Evolutionary conservation across 139 green algal species (phyloP).

Genomic region (Chlamydomonas applanata): DNA sequence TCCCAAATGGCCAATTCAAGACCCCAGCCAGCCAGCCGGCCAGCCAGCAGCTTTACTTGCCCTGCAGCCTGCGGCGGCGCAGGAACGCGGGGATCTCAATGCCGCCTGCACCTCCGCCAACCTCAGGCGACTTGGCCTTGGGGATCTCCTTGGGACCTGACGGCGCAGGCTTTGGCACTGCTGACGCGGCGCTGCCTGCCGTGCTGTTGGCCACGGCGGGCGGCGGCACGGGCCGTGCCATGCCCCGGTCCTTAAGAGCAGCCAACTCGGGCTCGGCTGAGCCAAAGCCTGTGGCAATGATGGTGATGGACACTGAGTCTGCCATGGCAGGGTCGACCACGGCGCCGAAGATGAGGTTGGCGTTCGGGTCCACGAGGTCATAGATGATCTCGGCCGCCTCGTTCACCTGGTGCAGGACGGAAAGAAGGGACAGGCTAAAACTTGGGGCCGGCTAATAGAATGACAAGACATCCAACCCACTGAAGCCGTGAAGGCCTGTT

Average conservation of each 20-base stretch:
- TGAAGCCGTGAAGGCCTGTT: too few species aligned
- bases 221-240: constrained; percentile 5
- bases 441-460: too few species aligned
- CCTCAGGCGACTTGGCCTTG: constrained; percentile 5
- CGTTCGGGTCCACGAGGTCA: constrained; percentile 81
- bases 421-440: too few species aligned
- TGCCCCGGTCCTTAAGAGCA: constrained; percentile 7
- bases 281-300: constrained; percentile 93
- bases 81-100: constrained; percentile 76
- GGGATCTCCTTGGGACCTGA: neutral
- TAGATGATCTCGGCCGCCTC: constrained; percentile 92
- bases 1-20: too few species aligned
- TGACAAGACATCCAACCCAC: too few species aligned
- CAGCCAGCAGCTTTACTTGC: constrained; percentile 23
- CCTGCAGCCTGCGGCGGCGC: constrained; percentile 42
- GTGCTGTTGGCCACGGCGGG: too few species aligned
- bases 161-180: neutral
- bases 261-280: constrained; percentile 25
- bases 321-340: constrained; percentile 66
- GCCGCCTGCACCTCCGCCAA: constrained; percentile 3
- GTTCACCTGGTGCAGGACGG: too few species aligned
- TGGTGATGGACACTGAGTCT: constrained; percentile 75
- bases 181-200: neutral
- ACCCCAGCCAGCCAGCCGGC: too few species aligned
- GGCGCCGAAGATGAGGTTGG: constrained; percentile 93